These are phyloP conservation scores for Metrosideros polymorpha DNA, from an alignment of 441 rosid genomes.

Conservation along the genomic window DNA sequence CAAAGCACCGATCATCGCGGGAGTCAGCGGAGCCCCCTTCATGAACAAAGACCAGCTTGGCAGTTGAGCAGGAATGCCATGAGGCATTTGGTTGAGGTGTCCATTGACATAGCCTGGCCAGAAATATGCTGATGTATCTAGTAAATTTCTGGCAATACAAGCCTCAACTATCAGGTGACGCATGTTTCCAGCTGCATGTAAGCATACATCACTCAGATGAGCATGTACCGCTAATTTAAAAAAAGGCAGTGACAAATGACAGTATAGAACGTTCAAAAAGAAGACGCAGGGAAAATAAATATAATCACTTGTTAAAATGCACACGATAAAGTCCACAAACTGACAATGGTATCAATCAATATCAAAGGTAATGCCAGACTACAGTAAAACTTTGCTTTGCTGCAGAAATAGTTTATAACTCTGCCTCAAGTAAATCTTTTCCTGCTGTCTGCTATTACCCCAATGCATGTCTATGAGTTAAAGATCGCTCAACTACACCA, in stretches of 20 bases:
- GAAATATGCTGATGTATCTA: slow-evolving; percentile 62
- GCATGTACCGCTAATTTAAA: not conserved
- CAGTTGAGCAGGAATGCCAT: slow-evolving; percentile 34
- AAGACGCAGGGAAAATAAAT: not conserved
- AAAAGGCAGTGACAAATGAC: not conserved
- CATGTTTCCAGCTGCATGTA: slow-evolving; percentile 67
- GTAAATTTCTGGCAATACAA: slow-evolving; percentile 59
- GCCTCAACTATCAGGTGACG: slow-evolving; percentile 83
- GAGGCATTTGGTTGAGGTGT: slow-evolving; percentile 45
- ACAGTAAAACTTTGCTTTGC: not conserved
- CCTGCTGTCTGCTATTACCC: not conserved
- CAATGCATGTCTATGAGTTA: not conserved
- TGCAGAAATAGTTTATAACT: not conserved
- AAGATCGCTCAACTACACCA: not conserved
- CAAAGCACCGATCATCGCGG: slow-evolving; percentile 48
- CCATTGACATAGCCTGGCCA: slow-evolving; percentile 77
- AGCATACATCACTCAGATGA: not conserved
- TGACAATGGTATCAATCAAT: not conserved
- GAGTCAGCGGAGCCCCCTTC: slow-evolving; percentile 50
- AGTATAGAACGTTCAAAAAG: not conserved
- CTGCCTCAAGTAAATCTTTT: not conserved
- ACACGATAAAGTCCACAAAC: not conserved
- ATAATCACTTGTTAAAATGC: not conserved
- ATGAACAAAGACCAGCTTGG: slow-evolving; percentile 63
- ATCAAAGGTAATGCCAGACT: not conserved